Percentiles rank a stretch among this genome's conserved stretches.
Evolutionary conservation across 805 yeast genomes (phyloP).

Genomic region (Yamadazyma phyllophila): DNA sequence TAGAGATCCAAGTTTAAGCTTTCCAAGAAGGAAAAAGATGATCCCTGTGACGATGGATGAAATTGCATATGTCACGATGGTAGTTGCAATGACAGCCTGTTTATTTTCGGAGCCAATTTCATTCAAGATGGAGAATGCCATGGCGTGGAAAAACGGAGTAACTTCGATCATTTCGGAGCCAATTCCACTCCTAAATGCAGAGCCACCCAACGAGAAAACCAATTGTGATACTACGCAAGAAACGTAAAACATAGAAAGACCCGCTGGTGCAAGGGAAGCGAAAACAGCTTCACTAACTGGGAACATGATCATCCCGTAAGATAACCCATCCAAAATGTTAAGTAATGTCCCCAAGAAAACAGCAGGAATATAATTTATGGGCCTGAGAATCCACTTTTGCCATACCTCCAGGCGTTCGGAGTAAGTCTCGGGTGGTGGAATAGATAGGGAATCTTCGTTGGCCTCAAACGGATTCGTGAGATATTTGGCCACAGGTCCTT

Average conservation of each 20-base stretch:
- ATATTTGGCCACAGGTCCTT: not conserved
- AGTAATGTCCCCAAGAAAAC: constrained; percentile 81
- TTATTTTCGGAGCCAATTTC: constrained; percentile 50
- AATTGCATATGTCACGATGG: constrained; percentile 79
- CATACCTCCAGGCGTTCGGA: constrained; percentile 2
- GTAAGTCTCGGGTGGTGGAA: constrained; percentile 5
- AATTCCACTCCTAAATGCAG: constrained; percentile 84
- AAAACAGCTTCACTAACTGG: constrained; percentile 84
- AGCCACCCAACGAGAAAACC: constrained; percentile 85
- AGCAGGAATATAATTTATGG: constrained; percentile 63
- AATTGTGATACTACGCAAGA: constrained; percentile 88
- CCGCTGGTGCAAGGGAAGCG: constrained; percentile 78
- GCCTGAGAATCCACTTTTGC: constrained; percentile 25
- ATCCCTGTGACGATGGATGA: constrained; percentile 85
- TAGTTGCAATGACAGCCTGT: constrained; percentile 72
- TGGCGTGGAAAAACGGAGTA: constrained; percentile 96
- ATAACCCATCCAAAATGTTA: constrained; percentile 87
- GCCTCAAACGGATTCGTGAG: constrained; percentile 6
- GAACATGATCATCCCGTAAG: constrained; percentile 97
- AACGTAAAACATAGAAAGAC: constrained; percentile 90
- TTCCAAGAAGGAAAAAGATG: constrained; percentile 75
- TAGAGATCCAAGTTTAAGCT: constrained; percentile 73
- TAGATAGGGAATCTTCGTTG: not conserved
- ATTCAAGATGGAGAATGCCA: constrained; percentile 73
- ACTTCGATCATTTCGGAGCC: constrained; percentile 99